Conservation (phyloP, 139 green algal genomes). For the Chlorella sp. region DNA sequence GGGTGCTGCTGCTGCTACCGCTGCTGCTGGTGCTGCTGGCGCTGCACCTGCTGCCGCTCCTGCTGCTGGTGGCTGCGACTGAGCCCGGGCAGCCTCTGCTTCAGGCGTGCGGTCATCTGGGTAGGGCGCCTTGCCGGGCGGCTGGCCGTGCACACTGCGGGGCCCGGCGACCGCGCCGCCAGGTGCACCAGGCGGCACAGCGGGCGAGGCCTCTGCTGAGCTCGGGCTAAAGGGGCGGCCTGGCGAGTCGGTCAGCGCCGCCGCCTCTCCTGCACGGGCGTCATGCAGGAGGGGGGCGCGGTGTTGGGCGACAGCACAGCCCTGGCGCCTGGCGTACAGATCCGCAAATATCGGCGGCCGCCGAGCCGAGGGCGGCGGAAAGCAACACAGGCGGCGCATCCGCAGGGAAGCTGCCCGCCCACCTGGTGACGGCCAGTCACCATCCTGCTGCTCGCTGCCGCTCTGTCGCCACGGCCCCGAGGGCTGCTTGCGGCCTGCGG, state of each 20-base stretch:
- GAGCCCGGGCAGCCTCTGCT: not conserved
- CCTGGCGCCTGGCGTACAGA: no score
- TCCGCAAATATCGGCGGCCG: not conserved
- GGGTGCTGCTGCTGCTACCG: not conserved
- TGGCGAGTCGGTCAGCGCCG: conserved; percentile 5
- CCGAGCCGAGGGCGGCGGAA: not conserved
- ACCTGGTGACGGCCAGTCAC: not conserved
- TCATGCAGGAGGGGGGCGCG: not conserved
- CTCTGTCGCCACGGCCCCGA: no score
- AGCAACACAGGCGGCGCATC: not conserved
- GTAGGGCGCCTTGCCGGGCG: conserved; percentile 25
- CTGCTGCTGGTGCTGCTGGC: not conserved
- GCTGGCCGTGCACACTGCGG: conserved; percentile 21
- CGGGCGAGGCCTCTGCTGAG: conserved; percentile 1
- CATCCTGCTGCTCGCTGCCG: not conserved
- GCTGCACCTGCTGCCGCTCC: not conserved
- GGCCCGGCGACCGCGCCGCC: no score
- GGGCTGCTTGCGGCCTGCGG: no score
- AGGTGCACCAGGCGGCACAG: no score
- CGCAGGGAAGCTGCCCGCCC: not conserved
- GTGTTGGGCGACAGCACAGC: not conserved
- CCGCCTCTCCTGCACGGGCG: not conserved
- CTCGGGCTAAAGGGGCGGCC: conserved; percentile 12
- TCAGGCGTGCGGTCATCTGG: conserved; percentile 18
- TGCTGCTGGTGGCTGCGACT: not conserved